These are phyloP conservation scores for Dendrobium officinale DNA, from an alignment of 106 monocot species.

Conservation along the genomic window DNA sequence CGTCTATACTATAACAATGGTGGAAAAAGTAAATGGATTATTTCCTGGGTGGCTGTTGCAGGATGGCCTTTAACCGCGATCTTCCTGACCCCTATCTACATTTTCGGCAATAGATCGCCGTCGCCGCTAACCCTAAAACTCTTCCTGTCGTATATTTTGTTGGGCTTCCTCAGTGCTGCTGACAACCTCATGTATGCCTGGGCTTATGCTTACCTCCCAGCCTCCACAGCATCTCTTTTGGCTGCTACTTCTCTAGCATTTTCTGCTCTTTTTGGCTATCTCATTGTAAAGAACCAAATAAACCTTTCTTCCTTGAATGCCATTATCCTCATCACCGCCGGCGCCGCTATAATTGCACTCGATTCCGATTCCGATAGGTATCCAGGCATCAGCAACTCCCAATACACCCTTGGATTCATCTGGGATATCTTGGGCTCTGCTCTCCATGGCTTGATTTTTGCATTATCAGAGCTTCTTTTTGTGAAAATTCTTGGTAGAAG, in stretches of 20 bases:
- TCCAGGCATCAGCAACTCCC: constrained; percentile 40
- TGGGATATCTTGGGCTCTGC: constrained; percentile 85
- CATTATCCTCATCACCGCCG: constrained; percentile 64
- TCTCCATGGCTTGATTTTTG: constrained; percentile 94
- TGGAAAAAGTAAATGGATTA: constrained; percentile 89
- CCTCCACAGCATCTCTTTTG: constrained; percentile 78
- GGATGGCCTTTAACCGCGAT: constrained; percentile 83
- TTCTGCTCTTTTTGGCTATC: constrained; percentile 71
- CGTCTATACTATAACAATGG: constrained; percentile 74
- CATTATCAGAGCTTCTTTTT: constrained; percentile 81
- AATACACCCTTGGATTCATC: constrained; percentile 64
- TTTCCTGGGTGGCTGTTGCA: constrained; percentile 85
- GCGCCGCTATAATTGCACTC: constrained; percentile 62
- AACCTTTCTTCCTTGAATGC: constrained; percentile 70
- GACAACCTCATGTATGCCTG: constrained; percentile 89
- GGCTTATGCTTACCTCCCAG: constrained; percentile 92
- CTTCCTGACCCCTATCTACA: constrained; percentile 52
- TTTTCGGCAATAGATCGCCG: constrained; percentile 31
- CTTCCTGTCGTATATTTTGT: constrained; percentile 46
- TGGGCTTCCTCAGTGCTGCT: constrained; percentile 79
- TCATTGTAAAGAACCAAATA: constrained; percentile 70
- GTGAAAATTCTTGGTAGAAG: constrained; percentile 59
- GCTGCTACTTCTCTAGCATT: constrained; percentile 73
- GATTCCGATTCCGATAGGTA: constrained; percentile 74
- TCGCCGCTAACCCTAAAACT: constrained; percentile 62